phyloP scores from a whole-genome alignment of 331 rosid species.

The Malus hybrid region DNA sequence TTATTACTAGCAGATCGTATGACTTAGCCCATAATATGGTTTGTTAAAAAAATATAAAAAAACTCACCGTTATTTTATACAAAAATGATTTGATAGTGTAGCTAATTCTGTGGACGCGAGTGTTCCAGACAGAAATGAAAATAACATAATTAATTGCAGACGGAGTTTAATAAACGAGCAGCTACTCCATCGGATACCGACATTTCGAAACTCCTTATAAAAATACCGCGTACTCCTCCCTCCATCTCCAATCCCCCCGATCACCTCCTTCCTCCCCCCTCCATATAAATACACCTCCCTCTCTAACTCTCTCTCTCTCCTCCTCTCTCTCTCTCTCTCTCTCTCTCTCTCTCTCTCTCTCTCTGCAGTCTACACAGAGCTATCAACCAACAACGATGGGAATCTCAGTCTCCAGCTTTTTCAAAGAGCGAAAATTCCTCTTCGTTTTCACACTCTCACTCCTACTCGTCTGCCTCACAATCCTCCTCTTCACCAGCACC shows the following conservation, averaged over 20 bases:
- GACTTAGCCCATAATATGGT: rapidly evolving
- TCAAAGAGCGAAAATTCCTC: slow-evolving; percentile 50
- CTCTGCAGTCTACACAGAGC: neutral
- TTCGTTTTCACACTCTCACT: slow-evolving; percentile 47
- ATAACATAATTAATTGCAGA: neutral
- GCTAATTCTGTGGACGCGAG: neutral
- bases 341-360: neutral
- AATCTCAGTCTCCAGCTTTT: slow-evolving; percentile 22
- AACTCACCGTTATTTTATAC: too few relatives aligned
- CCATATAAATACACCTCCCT: neutral
- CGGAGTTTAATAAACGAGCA: too few relatives aligned
- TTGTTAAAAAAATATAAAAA: too few relatives aligned
- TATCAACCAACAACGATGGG: slow-evolving; percentile 33
- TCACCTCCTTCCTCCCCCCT: neutral
- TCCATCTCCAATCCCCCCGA: neutral
- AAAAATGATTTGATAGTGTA: too few relatives aligned
- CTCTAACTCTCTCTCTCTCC: too few relatives aligned
- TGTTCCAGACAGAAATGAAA: neutral
- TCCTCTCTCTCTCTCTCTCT: neutral
- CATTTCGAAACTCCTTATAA: slow-evolving; percentile 9
- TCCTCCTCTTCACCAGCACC: slow-evolving; percentile 51
- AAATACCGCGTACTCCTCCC: slow-evolving; percentile 8
- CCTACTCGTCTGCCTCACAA: slow-evolving; percentile 32
- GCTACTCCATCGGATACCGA: neutral
- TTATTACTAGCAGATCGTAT: too few relatives aligned